Percentiles rank a stretch among this genome's conserved stretches.
phyloP scores from a whole-genome alignment of 768 basidiomycete genomes.

The Boletus vinaceobasis region DNA sequence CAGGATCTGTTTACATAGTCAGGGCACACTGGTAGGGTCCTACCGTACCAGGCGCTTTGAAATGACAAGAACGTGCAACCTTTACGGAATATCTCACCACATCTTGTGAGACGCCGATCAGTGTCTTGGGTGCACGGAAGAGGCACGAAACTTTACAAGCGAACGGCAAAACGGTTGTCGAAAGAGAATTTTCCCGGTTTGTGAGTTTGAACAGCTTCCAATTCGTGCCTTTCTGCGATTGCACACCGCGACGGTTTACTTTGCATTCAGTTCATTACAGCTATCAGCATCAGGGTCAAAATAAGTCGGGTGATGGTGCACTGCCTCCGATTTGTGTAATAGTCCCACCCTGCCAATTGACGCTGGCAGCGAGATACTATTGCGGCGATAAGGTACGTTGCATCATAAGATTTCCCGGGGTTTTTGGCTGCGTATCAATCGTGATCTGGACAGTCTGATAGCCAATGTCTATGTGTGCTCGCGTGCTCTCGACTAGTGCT shows the following conservation, averaged over 20 bases:
- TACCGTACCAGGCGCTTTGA: constrained; percentile 14
- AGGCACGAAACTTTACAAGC: neutral
- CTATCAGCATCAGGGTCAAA: neutral
- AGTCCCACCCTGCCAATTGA: neutral
- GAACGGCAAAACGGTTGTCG: neutral
- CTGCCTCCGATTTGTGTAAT: neutral
- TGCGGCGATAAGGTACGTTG: constrained; percentile 2
- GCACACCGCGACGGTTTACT: neutral
- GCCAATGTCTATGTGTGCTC: neutral
- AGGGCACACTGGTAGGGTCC: constrained; percentile 4
- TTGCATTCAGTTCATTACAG: constrained; percentile 1
- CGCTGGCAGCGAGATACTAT: neutral
- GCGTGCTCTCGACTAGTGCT: neutral
- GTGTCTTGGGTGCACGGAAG: neutral
- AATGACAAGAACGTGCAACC: constrained; percentile 7
- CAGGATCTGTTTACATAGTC: constrained; percentile 17
- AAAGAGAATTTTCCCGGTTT: neutral
- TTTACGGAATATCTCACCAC: constrained; percentile 15
- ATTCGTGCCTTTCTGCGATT: neutral
- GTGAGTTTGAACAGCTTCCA: neutral
- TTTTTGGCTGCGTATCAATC: constrained; percentile 1
- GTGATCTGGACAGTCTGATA: neutral
- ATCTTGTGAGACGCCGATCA: constrained; percentile 14
- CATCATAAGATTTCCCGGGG: neutral
- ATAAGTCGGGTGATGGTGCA: neutral